Base-by-base conservation (phyloP, 768 basidiomycete species). In the Pisolithus orientalis region DNA sequence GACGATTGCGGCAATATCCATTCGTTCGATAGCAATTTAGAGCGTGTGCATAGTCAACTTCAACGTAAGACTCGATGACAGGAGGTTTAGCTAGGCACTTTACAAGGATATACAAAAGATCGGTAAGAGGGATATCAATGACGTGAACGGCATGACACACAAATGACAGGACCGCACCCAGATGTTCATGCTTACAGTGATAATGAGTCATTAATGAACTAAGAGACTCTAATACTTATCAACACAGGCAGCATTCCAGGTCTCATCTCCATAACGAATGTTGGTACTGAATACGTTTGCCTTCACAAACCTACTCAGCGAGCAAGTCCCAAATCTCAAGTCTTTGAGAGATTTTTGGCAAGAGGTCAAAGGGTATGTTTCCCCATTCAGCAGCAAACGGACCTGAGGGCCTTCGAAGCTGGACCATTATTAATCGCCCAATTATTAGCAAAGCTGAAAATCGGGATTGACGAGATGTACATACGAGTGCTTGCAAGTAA, bases 331-430 rank as follows among this genome's bases (percentile, higher is more conserved):
- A 29, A 65, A 64, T 53, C 21, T 57, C 29, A 50, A 51, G 54
- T 75, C 71, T 54, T 53, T 51, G 28, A 39, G 48, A 24, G 65
- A 62, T 61, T 54, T 58, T 31, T 56, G 59, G 53, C 75, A 75
- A 24, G 62, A 58, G 38, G 62, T 54, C 32, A 76, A 58, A 21
- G 75, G 71, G 53, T 72, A 65, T 4, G 72, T 71, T 47, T 69
- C 63, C 44, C 65, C 69, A 54, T 75, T 75, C 50, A 76, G 68
- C 40, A 76, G 47, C 27, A 77, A 64, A 39, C 74, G 71, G 47
- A 77, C 63, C 55, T 74, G 73, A 10, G 72, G 66, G 21, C 60
- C 69, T 16, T 61, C 32, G 52, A 65, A 67, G 10, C 68, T 71
- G 47, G 7, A 50, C 40, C 9, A 16, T 11, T 43, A 16, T 25